These are phyloP conservation scores for Metschnikowia lunata DNA, from an alignment of 805 yeast species.

Conservation along the genomic window DNA sequence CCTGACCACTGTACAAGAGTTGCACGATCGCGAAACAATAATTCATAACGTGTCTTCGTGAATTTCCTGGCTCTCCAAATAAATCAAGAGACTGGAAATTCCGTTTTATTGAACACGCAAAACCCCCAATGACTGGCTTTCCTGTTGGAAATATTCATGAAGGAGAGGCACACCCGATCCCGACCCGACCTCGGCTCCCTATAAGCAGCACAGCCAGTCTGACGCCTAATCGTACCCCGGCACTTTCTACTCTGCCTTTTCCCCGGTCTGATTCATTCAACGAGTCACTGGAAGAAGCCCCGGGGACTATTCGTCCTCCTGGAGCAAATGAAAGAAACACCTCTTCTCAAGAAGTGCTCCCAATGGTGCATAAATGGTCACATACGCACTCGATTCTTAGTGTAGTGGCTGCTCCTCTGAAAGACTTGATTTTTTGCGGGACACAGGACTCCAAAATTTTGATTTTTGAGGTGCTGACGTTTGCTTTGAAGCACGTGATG, in stretches of 20 bases:
- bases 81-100: too few relatives aligned
- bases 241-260: conserved; percentile 20
- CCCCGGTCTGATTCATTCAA: background rate
- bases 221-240: conserved; percentile 20
- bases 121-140: conserved; percentile 3
- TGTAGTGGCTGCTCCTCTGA: conserved; percentile 55
- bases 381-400: conserved; percentile 70
- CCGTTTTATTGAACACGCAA: too few relatives aligned
- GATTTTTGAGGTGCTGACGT: conserved; percentile 64
- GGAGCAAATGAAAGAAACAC: too few relatives aligned
- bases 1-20: too few relatives aligned
- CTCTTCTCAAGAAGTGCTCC: conserved; percentile 11
- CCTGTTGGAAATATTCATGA: conserved; percentile 28
- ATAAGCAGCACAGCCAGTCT: conserved; percentile 22
- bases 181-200: conserved; percentile 25
- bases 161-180: conserved; percentile 29
- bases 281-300: too few relatives aligned
- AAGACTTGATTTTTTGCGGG: conserved; percentile 72
- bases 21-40: too few relatives aligned
- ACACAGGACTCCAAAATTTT: conserved; percentile 81
- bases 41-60: too few relatives aligned
- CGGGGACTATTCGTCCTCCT: too few relatives aligned
- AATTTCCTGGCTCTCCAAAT: too few relatives aligned
- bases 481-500: conserved; percentile 48
- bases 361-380: conserved; percentile 64